These are phyloP conservation scores for Casuarina cunninghamiana DNA, from an alignment of 306 rosid species.

Conservation along the genomic window DNA sequence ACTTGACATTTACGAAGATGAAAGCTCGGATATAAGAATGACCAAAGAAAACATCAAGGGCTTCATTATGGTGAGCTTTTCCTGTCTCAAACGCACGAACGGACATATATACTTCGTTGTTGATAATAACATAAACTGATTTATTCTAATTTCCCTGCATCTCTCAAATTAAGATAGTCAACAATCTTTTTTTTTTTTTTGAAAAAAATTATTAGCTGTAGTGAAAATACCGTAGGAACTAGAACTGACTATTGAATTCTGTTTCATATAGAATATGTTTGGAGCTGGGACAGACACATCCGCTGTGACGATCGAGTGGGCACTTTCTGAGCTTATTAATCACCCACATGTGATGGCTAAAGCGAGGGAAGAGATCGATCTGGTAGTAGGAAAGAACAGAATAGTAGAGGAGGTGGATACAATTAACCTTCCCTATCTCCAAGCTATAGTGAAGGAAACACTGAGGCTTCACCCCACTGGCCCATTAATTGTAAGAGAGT, in stretches of 20 bases:
- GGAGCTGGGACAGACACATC: constrained; percentile 68
- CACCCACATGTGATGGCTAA: constrained; percentile 56
- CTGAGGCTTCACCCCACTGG: constrained; percentile 82
- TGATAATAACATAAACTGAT: not conserved
- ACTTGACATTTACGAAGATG: constrained; percentile 49
- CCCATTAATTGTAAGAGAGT: constrained; percentile 65
- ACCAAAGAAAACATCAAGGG: constrained; percentile 61
- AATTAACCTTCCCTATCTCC: constrained; percentile 60
- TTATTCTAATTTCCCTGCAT: too few relatives aligned
- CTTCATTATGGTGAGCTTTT: constrained; percentile 48
- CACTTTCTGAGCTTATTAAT: constrained; percentile 62
- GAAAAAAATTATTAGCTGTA: not conserved
- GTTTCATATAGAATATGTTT: constrained; percentile 46
- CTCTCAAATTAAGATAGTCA: too few relatives aligned
- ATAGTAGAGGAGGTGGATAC: constrained; percentile 68
- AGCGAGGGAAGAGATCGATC: constrained; percentile 64
- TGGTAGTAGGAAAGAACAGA: constrained; percentile 50
- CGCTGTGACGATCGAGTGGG: constrained; percentile 60
- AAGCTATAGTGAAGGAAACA: constrained; percentile 79
- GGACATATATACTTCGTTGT: not conserved
- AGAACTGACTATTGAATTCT: not conserved
- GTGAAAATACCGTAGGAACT: not conserved
- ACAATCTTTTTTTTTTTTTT: too few relatives aligned
- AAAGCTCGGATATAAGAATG: constrained; percentile 43
- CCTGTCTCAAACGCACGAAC: not conserved